Evolutionary conservation across 164 flowering plant genomes (phyloP).

Genomic region (Akebia trifoliata): DNA sequence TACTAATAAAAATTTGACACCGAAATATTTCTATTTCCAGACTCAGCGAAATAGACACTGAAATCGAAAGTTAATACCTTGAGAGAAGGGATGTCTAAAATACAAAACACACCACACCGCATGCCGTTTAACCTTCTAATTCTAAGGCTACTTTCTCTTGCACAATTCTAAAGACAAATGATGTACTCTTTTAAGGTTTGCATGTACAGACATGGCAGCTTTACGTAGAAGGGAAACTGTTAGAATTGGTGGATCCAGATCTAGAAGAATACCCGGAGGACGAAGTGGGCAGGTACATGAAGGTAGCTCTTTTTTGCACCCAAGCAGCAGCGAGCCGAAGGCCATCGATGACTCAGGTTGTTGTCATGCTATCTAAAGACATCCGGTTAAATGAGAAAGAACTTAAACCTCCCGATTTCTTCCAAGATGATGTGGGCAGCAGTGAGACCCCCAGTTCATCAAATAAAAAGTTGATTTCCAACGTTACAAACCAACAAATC

Average conservation of each 20-base stretch:
- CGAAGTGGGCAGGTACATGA: slow-evolving; percentile 53
- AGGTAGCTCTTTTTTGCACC: slow-evolving; percentile 79
- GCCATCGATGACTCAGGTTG: slow-evolving; percentile 69
- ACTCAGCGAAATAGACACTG: too few relatives aligned
- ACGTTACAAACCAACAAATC: slow-evolving; percentile 25
- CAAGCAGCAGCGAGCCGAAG: slow-evolving; percentile 59
- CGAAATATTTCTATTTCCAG: too few relatives aligned
- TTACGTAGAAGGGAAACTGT: slow-evolving; percentile 45
- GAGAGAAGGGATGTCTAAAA: too few relatives aligned
- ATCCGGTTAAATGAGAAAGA: slow-evolving; percentile 53
- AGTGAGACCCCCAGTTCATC: slow-evolving; percentile 16
- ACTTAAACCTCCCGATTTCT: slow-evolving; percentile 64
- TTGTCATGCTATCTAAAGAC: slow-evolving; percentile 62
- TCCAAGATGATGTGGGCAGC: slow-evolving; percentile 20
- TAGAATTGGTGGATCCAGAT: slow-evolving; percentile 66
- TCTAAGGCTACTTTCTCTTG: too few relatives aligned
- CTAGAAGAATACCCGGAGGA: slow-evolving; percentile 52
- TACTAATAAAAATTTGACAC: too few relatives aligned
- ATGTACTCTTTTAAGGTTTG: slow-evolving; percentile 1
- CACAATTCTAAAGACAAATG: too few relatives aligned
- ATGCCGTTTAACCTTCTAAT: too few relatives aligned
- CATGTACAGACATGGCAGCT: slow-evolving; percentile 63
- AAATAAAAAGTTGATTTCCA: slow-evolving; percentile 19
- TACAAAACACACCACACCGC: too few relatives aligned
- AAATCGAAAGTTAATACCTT: too few relatives aligned